Base-by-base conservation (phyloP, 306 rosid species). In the Quercus cerris region DNA sequence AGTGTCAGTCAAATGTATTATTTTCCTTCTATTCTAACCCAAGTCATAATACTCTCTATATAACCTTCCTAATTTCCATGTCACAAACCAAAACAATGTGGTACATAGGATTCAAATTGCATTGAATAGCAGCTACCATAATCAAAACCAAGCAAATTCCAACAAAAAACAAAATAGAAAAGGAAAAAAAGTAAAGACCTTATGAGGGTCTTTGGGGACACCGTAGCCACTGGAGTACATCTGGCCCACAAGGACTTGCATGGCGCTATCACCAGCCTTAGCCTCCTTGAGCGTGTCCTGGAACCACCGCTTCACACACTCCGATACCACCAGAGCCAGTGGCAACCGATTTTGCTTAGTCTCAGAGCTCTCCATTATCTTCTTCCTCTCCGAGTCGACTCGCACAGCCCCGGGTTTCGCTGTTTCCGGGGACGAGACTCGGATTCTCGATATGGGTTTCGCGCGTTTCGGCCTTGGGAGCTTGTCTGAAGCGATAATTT, bases 171-270 rank as follows among this genome's bases (percentile, higher is more conserved):
- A 7, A 62, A 11, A 74, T 23, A 5, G 1, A 55, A 54, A 66
- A 25, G 49, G 13, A 38, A 30, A 80, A 15, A 46, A 64, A 2
- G 38, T 2, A 6, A 3, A 6, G 56, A 94, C 97, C 97, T 88
- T 92, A 67, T 70, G 76, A 44, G 91, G 87, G 80, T 92, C 79
- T 86, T 41, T 88, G 5, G 86, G 67, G 77, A 92, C 93, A 35
- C 98, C 98, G 80, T 94, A 92, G 76, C 97, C 98, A 70, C 86
- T 84, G 73, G 69, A 78, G 75, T 90, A 90, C 97, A 94, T 94
- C 78, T 94, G 94, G 3, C 88, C 94, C 35, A 90, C 93, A 71
- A 93, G 81, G 82, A 93, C 83, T 84, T 93, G 94, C 94, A 90
- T 90, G 38, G 84, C 46, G 52, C 27, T 56, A 57, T 92, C 96